phyloP scores from a whole-genome alignment of 805 yeast species.

The Lachancea dasiensis region DNA sequence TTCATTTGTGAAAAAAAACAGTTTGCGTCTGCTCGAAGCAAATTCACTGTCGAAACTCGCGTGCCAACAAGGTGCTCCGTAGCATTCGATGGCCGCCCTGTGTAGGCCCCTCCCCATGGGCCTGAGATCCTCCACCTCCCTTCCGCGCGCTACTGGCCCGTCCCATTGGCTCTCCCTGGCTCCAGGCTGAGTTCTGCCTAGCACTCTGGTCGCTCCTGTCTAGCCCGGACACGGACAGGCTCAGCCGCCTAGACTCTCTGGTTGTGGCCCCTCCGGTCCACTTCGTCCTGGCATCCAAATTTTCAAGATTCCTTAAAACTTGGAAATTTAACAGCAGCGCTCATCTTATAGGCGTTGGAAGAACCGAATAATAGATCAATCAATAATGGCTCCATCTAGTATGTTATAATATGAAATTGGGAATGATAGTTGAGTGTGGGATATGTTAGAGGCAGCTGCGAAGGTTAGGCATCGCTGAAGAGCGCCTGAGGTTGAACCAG shows the following conservation, averaged over 20 bases:
- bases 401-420: constrained; percentile 21
- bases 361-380: constrained; percentile 12
- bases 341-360: constrained; percentile 4
- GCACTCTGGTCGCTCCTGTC: neutral
- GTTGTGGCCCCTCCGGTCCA: neutral
- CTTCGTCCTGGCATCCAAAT: neutral
- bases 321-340: constrained; percentile 4
- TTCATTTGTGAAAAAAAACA: no score
- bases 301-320: constrained; percentile 8
- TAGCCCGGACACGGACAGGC: neutral
- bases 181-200: neutral
- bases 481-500: no score
- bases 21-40: no score
- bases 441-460: no score
- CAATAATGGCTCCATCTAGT: constrained; percentile 45
- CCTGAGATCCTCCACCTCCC: neutral
- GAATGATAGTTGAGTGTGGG: neutral
- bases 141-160: neutral
- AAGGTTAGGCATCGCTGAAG: no score
- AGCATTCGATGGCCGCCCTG: neutral
- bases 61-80: no score
- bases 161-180: neutral
- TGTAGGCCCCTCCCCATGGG: neutral
- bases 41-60: no score
- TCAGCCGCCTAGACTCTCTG: no score